Conservation (phyloP, 2,329 filamentous ascomycete species). For the Alternaria burnsii region DNA sequence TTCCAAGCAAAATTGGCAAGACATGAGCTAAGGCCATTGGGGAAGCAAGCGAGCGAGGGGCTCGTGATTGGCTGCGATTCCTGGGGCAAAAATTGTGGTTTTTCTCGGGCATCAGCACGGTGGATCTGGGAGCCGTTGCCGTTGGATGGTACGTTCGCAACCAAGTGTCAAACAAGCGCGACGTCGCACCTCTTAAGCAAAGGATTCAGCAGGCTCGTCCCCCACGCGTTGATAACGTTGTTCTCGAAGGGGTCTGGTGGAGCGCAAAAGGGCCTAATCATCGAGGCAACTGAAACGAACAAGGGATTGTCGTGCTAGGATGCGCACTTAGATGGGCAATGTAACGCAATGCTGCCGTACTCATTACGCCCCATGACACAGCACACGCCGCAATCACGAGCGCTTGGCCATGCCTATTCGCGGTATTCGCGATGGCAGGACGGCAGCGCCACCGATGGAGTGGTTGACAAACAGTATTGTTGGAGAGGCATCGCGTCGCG, state of each 20-base stretch:
- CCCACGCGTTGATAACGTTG: conserved; percentile 29
- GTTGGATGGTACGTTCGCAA: conserved; percentile 8
- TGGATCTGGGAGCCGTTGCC: conserved; percentile 4
- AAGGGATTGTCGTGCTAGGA: conserved; percentile 16
- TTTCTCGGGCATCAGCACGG: conserved; percentile 14
- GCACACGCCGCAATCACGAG: conserved; percentile 19
- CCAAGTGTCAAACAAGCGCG: conserved; percentile 7
- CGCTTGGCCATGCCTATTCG: conserved; percentile 6
- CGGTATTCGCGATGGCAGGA: conserved; percentile 9
- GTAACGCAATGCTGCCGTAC: conserved; percentile 20
- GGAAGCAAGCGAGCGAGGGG: neutral
- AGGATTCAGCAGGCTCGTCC: conserved; percentile 4
- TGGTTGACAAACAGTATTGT: conserved; percentile 23
- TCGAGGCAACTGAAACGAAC: conserved; percentile 26
- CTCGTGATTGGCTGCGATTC: conserved; percentile 2
- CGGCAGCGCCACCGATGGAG: conserved; percentile 25
- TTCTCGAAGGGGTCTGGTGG: conserved; percentile 8
- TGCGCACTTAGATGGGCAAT: conserved; percentile 19
- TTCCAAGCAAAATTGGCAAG: conserved; percentile 10
- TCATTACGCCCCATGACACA: conserved; percentile 14
- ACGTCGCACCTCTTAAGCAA: conserved; percentile 23
- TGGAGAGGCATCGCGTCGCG: conserved; percentile 10
- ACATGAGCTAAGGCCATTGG: conserved; percentile 1
- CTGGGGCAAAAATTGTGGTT: neutral
- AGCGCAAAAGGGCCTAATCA: conserved; percentile 1